phyloP scores from a whole-genome alignment of 1,139 yeast species.

The Pichiaceae sp. region DNA sequence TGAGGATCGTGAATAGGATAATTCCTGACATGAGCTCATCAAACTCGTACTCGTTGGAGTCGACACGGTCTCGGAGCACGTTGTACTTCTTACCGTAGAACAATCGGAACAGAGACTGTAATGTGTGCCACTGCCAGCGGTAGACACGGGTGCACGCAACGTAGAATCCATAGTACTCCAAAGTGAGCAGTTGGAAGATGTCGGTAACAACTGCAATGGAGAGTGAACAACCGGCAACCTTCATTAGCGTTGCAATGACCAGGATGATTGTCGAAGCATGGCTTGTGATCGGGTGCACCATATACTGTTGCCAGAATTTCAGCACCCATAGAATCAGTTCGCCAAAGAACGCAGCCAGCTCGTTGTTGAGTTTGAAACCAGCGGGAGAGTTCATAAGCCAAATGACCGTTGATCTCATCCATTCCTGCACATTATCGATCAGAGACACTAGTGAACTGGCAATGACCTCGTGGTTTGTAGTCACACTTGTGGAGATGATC shows the following conservation, averaged over 20 bases:
- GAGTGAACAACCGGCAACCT: slow-evolving; percentile 57
- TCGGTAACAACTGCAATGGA: slow-evolving; percentile 63
- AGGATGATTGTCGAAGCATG: slow-evolving; percentile 16
- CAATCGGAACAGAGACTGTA: slow-evolving; percentile 70
- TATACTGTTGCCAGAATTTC: slow-evolving; percentile 47
- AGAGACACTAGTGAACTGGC: slow-evolving; percentile 7
- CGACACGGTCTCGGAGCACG: slow-evolving; percentile 75
- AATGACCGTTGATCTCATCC: slow-evolving; percentile 38
- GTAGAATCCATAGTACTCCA: slow-evolving; percentile 73
- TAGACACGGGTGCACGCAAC: slow-evolving; percentile 72
- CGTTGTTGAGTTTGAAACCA: slow-evolving; percentile 86
- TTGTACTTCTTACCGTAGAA: slow-evolving; percentile 89
- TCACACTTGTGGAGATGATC: slow-evolving; percentile 44
- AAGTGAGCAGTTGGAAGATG: slow-evolving; percentile 48
- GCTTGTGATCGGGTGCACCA: slow-evolving; percentile 19
- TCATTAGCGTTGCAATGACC: slow-evolving; percentile 35
- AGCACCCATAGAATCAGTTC: slow-evolving; percentile 83
- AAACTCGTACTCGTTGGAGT: slow-evolving; percentile 71
- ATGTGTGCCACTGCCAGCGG: slow-evolving; percentile 60
- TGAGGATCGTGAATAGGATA: slow-evolving; percentile 68
- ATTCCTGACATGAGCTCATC: slow-evolving; percentile 89
- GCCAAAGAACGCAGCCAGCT: slow-evolving; percentile 78
- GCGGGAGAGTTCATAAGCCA: slow-evolving; percentile 92
- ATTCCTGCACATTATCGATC: slow-evolving; percentile 16
- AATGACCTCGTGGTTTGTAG: slow-evolving; percentile 34